Base-by-base conservation (phyloP, 2,329 filamentous ascomycete species). In the Westerdykella sp. region DNA sequence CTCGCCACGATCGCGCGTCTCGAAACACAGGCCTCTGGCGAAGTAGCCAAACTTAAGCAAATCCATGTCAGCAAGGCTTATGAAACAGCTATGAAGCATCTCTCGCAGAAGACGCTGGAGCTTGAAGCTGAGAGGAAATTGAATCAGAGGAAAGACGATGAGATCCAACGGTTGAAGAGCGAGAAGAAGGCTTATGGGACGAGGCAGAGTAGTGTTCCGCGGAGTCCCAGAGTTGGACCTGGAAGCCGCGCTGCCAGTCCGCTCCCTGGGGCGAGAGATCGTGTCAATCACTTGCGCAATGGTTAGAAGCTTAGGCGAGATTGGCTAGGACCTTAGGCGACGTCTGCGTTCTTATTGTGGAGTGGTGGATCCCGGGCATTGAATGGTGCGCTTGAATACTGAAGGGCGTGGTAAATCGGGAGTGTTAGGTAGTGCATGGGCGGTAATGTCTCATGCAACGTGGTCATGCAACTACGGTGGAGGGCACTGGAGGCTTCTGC, bases 191-290 rank as follows among this genome's bases (percentile, higher is more conserved):
- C 52, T 57, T 18, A 42, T 50, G 9, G 60, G 56, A 66, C 60
- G 0, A 43, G 63, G 4, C 60, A 47, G 6, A 50, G 53, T 14
- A 65, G 60, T 43, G 54, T 53, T 6, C 47, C 47, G 6, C 38
- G 45, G 32, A 62, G 61, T 14, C 56, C 62, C 0, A 53, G 57
- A 23, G 59, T 60, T 6, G 57, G 55, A 30, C 48, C 53, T 1
- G 51, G 55, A 9, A 55, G 49, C 23, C 51, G 63, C 31, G 63
- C 59, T 12, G 56, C 48, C 6, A 65, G 62, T 51, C 63, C 62
- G 6, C 23, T 47, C 7, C 49, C 44, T 2, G 43, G 43, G 12
- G 43, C 41, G 12, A 40, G 54, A 2, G 52, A 57, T 15, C 44
- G 56, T 5, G 12, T 62, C 18, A 47, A 47, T 21, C 54, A 54